Evolutionary conservation across 2,329 filamentous ascomycete genomes (phyloP), one percentile per base, ranked within the genome.

Genomic region (Trichocomaceae sp.): DNA sequence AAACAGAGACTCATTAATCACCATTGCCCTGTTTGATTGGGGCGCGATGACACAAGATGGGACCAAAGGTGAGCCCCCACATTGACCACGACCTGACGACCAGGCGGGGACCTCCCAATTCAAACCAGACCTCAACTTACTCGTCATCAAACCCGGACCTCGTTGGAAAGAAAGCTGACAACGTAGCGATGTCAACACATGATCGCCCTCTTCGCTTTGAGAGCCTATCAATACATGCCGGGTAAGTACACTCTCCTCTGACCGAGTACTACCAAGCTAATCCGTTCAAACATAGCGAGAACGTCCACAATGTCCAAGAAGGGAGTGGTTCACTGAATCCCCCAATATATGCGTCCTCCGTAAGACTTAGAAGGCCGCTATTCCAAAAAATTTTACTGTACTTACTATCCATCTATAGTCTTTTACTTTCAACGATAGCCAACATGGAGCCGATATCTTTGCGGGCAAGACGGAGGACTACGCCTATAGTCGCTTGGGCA

Each of bases 361-460:
- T 54, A 57, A 31, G 31, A 31, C 9, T 6, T 2, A 20, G 13
- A 5, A n/a, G 6, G 1, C 19, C 17, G 6, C n/a, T n/a, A n/a
- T n/a, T n/a, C n/a, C n/a, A n/a, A n/a, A n/a, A n/a, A n/a, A n/a
- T n/a, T n/a, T n/a, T n/a, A n/a, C n/a, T n/a, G 5, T 44, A 23
- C 46, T 51, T n/a, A 50, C 4, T 3, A 10, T 17, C 12, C 23
- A 26, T 26, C 8, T 17, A 10, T 19, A 57, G 55, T 57, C 55
- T 10, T 57, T 57, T 22, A 52, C 52, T 48, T 95, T 95, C 80
- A 84, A 93, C 80, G 87, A 93, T 75, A 91, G 87, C 54, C 88
- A 88, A 45, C 90, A 95, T 66, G 90, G 87, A 57, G 89, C 90
- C 56, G 84, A 87, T 70, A 83, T 95, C 41, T 95, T 95, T 66